Base-by-base conservation (phyloP, 2,329 filamentous ascomycete species). In the Neopestalotiopsis sp. region DNA sequence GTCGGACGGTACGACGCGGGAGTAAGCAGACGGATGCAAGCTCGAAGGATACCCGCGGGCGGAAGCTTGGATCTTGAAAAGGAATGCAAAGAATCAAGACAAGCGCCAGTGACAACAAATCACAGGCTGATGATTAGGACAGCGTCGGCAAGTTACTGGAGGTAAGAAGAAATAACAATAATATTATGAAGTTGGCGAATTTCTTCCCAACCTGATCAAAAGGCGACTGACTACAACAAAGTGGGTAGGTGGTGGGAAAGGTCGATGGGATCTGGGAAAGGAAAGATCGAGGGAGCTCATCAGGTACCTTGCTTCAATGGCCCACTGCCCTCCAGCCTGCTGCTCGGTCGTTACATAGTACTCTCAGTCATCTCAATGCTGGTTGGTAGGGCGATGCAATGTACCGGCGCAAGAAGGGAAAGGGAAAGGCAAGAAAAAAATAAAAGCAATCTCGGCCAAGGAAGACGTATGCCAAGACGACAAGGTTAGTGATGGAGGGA, bases 391-490 rank as follows among this genome's bases (percentile, higher is more conserved):
- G 63, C 63, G 63, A 66, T 45, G 45, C 34, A 13, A 38, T 34
- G 28, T 28, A 28, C 24, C 3, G 24, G 24, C 30, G 59, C 28
- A 30, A 40, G 32, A 20, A 10, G 63, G 45, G n/a, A 38, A 7
- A 30, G 14, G 49, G 49, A 52, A 52, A n/a, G n/a, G 20, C 14
- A n/a, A 52, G 45, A 20, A 52, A 20, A 52, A 52, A 20, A 52
- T n/a, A 20, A 52, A 52, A 52, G 45, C 45, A 52, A 52, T 52
- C 45, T 52, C 45, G 45, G 45, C 45, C 28, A 66, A 45, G 63
- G 45, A 66, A 58, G 63, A 66, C 63, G 63, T 66, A 49, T 66
- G 63, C 63, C 63, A 66, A 66, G 63, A 66, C 45, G 63, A 66
- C 49, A 66, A 66, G 63, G 45, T 66, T 24, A 9, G 17, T n/a